Evolutionary conservation across 2,329 filamentous ascomycete genomes (phyloP), one percentile per base, ranked within the genome.

Genomic region (Colletotrichum spinosum): DNA sequence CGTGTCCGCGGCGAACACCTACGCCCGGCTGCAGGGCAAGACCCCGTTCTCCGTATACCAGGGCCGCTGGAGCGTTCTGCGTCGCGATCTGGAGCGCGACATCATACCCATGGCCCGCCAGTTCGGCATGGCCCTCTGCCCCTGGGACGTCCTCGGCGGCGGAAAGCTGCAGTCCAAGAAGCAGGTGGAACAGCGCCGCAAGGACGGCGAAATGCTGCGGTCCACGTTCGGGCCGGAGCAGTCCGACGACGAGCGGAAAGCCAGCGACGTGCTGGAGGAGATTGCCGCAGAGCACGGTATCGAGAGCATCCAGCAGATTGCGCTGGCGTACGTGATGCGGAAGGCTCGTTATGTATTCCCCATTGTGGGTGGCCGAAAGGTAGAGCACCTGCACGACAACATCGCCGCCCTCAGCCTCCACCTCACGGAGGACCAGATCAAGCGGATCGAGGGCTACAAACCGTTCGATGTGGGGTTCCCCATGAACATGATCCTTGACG

Each of bases 131-230:
- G 88, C 79, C 25, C 68, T 89, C 4, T 77, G 81, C 0, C 87
- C 88, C 0, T 92, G 87, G 87, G 88, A 86, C 54, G 84, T 83
- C 0, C 76, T 89, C 6, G 86, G 86, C 15, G 81, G 76, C 76
- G 85, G 85, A 45, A 77, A 78, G 59, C 83, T 86, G 74, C 81
- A 84, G 73, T 77, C 79, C 13, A 70, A 72, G 59, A 75, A 75
- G 59, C 71, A 73, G 56, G 37, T 79, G 50, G 75, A 77, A 60
- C 69, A 72, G 59, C 69, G 75, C 38, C 64, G 70, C 62, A 55
- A 74, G 6, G 41, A 55, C 1, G 81, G 79, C 42, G 83, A 84
- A 72, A 78, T 75, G 59, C 77, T 75, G 68, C 79, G 70, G 68
- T 60, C n/a, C 39, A 53, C 74, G n/a, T 61, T 72, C 2, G 56